phyloP scores from a whole-genome alignment of 805 yeast species.

The Wickerhamiella nectarea region DNA sequence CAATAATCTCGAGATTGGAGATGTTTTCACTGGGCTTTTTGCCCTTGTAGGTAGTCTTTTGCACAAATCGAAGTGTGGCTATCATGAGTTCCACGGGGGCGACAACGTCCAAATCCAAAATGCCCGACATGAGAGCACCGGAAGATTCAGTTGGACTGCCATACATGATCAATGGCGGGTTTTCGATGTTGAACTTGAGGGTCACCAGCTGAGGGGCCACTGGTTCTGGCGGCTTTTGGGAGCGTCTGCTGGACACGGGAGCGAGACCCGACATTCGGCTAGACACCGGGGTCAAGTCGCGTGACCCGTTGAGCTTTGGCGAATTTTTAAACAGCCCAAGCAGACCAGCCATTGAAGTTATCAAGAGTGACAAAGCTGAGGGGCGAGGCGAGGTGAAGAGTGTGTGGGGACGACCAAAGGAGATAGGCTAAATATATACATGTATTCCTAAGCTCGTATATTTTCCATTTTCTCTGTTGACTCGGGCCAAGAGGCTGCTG shows the following conservation, averaged over 20 bases:
- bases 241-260: neutral
- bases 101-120: slow-evolving; percentile 46
- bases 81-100: slow-evolving; percentile 32
- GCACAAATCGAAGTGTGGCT: slow-evolving; percentile 36
- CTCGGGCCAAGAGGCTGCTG: too few relatives aligned
- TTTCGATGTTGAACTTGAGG: slow-evolving; percentile 37
- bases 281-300: neutral
- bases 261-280: neutral
- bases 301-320: neutral
- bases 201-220: neutral
- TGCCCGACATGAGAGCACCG: slow-evolving; percentile 77
- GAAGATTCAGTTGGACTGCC: slow-evolving; percentile 68
- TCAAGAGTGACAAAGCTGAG: neutral
- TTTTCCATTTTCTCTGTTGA: too few relatives aligned
- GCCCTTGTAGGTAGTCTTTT: slow-evolving; percentile 35
- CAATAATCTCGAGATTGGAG: slow-evolving; percentile 40
- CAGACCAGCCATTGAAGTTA: slow-evolving; percentile 7
- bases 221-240: slow-evolving; percentile 2
- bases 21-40: slow-evolving; percentile 3
- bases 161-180: slow-evolving; percentile 80
- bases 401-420: too few relatives aligned
- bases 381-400: too few relatives aligned
- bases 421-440: too few relatives aligned
- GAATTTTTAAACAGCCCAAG: slow-evolving; percentile 3
- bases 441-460: too few relatives aligned